Conservation (phyloP, 2,329 filamentous ascomycete species). For the Trichoderma arundinaceum region DNA sequence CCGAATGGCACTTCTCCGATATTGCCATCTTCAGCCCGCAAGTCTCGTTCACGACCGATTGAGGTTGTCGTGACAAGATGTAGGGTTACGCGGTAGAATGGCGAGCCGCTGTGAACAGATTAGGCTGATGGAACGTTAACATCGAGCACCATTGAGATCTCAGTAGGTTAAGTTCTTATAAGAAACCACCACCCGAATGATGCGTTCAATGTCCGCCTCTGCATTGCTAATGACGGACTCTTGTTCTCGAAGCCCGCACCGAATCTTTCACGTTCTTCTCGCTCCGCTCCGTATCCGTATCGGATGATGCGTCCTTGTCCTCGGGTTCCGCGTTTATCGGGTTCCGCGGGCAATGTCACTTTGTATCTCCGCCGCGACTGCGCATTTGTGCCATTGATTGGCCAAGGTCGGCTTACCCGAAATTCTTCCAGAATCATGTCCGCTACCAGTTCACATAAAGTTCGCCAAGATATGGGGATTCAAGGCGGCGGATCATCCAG, state of each 20-base stretch:
- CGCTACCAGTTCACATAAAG: not conserved
- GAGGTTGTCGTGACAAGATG: conserved; percentile 1
- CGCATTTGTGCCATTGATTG: not conserved
- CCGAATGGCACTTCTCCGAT: not conserved
- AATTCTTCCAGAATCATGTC: too few species aligned
- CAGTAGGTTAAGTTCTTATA: conserved; percentile 1
- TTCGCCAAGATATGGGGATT: not conserved
- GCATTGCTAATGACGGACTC: not conserved
- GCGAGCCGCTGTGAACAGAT: not conserved
- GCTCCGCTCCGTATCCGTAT: conserved; percentile 13
- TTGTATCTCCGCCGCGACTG: not conserved
- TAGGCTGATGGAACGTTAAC: not conserved
- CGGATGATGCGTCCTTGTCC: not conserved
- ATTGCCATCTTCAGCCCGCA: conserved; percentile 1
- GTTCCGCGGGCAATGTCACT: conserved; percentile 5
- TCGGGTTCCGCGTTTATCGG: conserved; percentile 19
- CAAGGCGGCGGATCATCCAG: too few species aligned
- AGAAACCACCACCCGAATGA: not conserved
- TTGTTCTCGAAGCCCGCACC: not conserved
- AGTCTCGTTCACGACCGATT: not conserved
- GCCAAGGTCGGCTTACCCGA: not conserved
- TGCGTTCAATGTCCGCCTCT: not conserved
- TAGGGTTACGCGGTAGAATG: not conserved
- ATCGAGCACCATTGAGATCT: not conserved
- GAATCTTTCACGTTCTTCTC: not conserved